Conservation (phyloP, 768 basidiomycete genomes). For the Rhizopogon vesiculosus region DNA sequence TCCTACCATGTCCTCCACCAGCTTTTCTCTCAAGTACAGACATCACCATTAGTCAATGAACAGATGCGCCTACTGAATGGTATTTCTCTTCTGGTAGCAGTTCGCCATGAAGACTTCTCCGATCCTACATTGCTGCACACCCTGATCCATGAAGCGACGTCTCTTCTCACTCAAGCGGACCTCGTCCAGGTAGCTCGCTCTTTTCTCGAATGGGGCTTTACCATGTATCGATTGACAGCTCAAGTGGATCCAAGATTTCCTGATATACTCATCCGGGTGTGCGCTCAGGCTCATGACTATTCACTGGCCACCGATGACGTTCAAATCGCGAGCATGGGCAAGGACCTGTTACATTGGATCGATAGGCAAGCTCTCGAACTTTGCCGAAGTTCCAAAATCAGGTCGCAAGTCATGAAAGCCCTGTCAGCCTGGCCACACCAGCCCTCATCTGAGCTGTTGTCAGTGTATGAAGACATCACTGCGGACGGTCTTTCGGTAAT, state of each 20-base stretch:
- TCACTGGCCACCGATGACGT: slow-evolving; percentile 27
- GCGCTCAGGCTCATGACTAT: slow-evolving; percentile 55
- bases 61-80: slow-evolving; percentile 72
- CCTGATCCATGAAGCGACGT: slow-evolving; percentile 61
- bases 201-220: slow-evolving; percentile 74
- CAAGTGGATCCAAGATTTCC: slow-evolving; percentile 51
- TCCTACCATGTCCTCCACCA: slow-evolving; percentile 76
- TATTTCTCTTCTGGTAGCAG: slow-evolving; percentile 69
- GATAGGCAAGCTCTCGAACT: slow-evolving; percentile 48
- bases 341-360: slow-evolving; percentile 57
- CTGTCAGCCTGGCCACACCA: slow-evolving; percentile 75
- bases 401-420: slow-evolving; percentile 45
- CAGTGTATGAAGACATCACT: slow-evolving; percentile 41
- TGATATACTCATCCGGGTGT: slow-evolving; percentile 66
- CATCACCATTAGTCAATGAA: slow-evolving; percentile 75
- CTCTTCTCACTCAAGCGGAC: slow-evolving; percentile 64
- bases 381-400: slow-evolving; percentile 31
- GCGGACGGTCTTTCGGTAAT: slow-evolving; percentile 45
- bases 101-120: slow-evolving; percentile 48
- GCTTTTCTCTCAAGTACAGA: slow-evolving; percentile 62
- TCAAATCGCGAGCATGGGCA: slow-evolving; percentile 31
- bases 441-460: slow-evolving; percentile 42
- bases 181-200: slow-evolving; percentile 67
- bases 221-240: slow-evolving; percentile 36
- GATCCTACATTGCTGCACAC: slow-evolving; percentile 60